These are phyloP conservation scores for Lagenidium sp. DNA, from an alignment of 352 stramenopile species.

Conservation along the genomic window DNA sequence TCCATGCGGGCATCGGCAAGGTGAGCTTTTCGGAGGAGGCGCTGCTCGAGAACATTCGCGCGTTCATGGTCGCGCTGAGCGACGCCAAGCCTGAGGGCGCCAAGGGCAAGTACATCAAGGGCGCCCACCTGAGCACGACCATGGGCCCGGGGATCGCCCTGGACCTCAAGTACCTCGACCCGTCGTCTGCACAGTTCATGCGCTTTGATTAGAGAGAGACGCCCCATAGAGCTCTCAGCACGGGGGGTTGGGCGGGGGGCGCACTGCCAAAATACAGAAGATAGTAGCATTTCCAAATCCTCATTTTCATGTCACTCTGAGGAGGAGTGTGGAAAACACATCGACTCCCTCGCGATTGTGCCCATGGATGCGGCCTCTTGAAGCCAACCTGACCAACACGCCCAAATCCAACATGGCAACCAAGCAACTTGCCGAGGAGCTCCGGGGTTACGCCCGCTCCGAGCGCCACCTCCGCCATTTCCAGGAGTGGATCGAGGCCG, in stretches of 20 bases:
- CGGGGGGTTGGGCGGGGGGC: too few species aligned
- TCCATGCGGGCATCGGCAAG: conserved; percentile 86
- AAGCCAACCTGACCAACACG: too few species aligned
- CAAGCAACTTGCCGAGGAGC: conserved; percentile 57
- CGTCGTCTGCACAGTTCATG: conserved; percentile 78
- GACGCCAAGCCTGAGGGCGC: conserved; percentile 89
- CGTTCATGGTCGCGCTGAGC: conserved; percentile 88
- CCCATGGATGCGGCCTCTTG: too few species aligned
- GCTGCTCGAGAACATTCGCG: conserved; percentile 88
- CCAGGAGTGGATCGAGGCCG: conserved; percentile 46
- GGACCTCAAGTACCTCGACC: conserved; percentile 81
- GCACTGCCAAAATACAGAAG: too few species aligned
- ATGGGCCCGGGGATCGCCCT: conserved; percentile 76
- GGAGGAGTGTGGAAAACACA: too few species aligned
- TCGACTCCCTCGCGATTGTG: too few species aligned
- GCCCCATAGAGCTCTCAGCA: too few species aligned
- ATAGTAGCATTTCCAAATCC: too few species aligned
- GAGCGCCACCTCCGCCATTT: conserved; percentile 60
- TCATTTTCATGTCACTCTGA: too few species aligned
- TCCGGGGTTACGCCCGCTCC: conserved; percentile 66
- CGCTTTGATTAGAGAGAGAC: conserved; percentile 55
- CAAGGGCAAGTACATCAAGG: conserved; percentile 93
- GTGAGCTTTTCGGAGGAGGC: conserved; percentile 85
- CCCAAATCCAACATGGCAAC: too few species aligned
- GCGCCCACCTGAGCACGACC: conserved; percentile 76